Evolutionary conservation across 108 stramenopile genomes (phyloP).

Genomic region (Epithemia pelagica): DNA sequence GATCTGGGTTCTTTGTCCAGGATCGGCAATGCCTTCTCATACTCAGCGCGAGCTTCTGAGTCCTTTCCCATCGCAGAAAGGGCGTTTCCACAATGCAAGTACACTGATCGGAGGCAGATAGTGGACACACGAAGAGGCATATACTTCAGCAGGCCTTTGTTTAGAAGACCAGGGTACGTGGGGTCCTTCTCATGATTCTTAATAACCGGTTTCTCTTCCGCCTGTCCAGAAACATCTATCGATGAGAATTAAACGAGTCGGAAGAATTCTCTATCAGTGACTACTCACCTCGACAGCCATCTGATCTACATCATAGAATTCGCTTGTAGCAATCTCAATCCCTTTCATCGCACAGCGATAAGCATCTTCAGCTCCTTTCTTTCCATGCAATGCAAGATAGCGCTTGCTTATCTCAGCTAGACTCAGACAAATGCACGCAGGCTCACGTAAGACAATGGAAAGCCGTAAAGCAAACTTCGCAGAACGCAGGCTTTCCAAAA

Average conservation of each 20-base stretch:
- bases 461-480: constrained; percentile 68
- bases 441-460: constrained; percentile 70
- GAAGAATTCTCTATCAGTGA: background rate
- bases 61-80: constrained; percentile 71
- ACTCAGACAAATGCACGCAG: constrained; percentile 79
- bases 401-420: constrained; percentile 86
- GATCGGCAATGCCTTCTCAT: constrained; percentile 63
- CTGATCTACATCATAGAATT: constrained; percentile 85
- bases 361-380: constrained; percentile 73
- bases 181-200: constrained; percentile 83
- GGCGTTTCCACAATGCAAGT: constrained; percentile 82
- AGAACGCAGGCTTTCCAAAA: constrained; percentile 58
- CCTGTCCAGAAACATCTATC: constrained; percentile 28
- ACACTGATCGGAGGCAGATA: constrained; percentile 75
- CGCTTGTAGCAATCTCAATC: constrained; percentile 74
- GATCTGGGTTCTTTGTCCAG: constrained; percentile 75
- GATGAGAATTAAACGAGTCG: constrained; percentile 5
- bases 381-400: constrained; percentile 56
- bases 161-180: constrained; percentile 73
- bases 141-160: constrained; percentile 57
- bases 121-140: constrained; percentile 74
- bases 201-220: constrained; percentile 55
- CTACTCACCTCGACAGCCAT: constrained; percentile 79
- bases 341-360: constrained; percentile 82
- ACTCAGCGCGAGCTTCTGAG: constrained; percentile 71